Percentiles rank a stretch among this genome's conserved stretches.
Evolutionary conservation across 495 filamentous ascomycete species (phyloP).

Genomic region (Penicillium pulvis): DNA sequence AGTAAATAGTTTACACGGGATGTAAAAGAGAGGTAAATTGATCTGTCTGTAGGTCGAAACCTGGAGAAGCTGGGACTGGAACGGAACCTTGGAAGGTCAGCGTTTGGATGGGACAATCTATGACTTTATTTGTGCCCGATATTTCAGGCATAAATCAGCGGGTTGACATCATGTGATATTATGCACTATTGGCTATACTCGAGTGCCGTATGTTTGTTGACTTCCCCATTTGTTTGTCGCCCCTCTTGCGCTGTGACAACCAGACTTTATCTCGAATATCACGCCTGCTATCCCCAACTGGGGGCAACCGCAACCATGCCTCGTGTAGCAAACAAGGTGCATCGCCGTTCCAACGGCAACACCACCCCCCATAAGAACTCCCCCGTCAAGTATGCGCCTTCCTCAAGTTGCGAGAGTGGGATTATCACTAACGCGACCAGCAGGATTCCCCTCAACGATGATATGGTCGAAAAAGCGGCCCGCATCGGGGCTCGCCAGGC

Average conservation of each 20-base stretch:
- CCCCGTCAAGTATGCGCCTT: conserved; percentile 63
- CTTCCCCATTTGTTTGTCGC: conserved; percentile 33
- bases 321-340: conserved; percentile 63
- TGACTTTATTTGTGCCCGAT: conserved; percentile 6
- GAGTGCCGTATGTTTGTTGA: conserved; percentile 42
- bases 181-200: conserved; percentile 16
- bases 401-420: background rate
- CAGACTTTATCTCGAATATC: conserved; percentile 11
- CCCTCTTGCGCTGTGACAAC: conserved; percentile 23
- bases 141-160: background rate
- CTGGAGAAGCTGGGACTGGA: background rate
- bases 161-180: conserved; percentile 19
- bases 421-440: conserved; percentile 18
- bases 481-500: conserved; percentile 86
- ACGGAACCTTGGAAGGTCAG: background rate
- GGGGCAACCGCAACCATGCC: conserved; percentile 61
- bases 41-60: background rate
- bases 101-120: conserved; percentile 1
- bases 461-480: conserved; percentile 86
- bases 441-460: conserved; percentile 92
- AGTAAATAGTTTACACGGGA: background rate
- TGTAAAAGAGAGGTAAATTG: background rate
- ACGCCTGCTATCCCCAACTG: conserved; percentile 28
- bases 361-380: conserved; percentile 64
- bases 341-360: conserved; percentile 52